Conservation (phyloP, 768 basidiomycete genomes). For the Boletus pseudo-olivaceus region DNA sequence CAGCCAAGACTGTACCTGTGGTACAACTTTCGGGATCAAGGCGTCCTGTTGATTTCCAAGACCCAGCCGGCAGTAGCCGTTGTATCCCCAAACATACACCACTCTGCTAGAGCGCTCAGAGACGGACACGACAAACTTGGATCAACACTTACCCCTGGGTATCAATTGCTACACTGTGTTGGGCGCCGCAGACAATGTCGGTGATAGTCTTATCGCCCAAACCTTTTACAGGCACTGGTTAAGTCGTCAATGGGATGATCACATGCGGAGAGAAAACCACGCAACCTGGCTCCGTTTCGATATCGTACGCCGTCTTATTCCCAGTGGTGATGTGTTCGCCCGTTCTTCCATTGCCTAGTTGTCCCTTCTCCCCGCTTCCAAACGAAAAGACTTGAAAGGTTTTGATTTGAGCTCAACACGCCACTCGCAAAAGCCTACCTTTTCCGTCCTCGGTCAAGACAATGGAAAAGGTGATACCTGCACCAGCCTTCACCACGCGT, state of each 20-base stretch:
- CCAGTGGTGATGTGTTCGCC: constrained; percentile 89
- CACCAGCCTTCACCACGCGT: constrained; percentile 67
- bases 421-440: constrained; percentile 40
- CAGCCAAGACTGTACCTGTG: constrained; percentile 49
- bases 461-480: constrained; percentile 81
- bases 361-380: constrained; percentile 90
- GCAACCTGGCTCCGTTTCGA: constrained; percentile 66
- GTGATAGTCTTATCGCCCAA: constrained; percentile 75
- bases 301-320: constrained; percentile 80
- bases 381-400: constrained; percentile 69
- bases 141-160: constrained; percentile 54
- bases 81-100: constrained; percentile 86
- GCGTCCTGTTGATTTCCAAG: constrained; percentile 81
- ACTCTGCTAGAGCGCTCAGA: constrained; percentile 40
- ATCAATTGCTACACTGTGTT: constrained; percentile 83
- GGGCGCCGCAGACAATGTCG: constrained; percentile 81
- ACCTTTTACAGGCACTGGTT: constrained; percentile 67
- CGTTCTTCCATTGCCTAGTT: constrained; percentile 88
- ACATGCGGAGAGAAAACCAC: constrained; percentile 15
- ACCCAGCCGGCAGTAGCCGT: constrained; percentile 89
- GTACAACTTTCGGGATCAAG: constrained; percentile 77
- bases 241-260: constrained; percentile 5
- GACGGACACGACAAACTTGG: neutral
- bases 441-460: constrained; percentile 81
- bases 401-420: neutral